Evolutionary conservation across 768 basidiomycete genomes (phyloP).

Genomic region (Hydnomerulius pinastri): DNA sequence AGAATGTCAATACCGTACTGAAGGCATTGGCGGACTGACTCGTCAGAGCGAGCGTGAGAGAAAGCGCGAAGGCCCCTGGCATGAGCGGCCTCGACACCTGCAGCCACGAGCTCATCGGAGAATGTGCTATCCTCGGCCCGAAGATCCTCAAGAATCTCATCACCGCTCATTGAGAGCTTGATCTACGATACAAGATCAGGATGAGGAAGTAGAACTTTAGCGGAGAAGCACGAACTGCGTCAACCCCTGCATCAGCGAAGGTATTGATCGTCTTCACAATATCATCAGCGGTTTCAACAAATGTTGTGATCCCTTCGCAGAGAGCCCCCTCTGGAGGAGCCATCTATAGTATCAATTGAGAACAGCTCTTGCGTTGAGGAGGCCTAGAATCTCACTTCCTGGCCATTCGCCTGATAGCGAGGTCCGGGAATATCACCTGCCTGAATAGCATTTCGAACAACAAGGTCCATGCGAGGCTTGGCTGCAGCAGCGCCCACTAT

Average conservation of each 20-base stretch:
- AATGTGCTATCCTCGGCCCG: constrained; percentile 39
- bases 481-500: constrained; percentile 39
- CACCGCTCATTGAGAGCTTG: constrained; percentile 40
- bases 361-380: too few relatives aligned
- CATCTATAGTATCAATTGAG: constrained; percentile 22
- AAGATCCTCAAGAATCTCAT: constrained; percentile 36
- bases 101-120: constrained; percentile 33
- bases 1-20: constrained; percentile 38
- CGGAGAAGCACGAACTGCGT: constrained; percentile 14
- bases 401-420: constrained; percentile 36
- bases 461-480: constrained; percentile 33
- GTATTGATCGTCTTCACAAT: constrained; percentile 25
- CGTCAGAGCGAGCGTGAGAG: constrained; percentile 38
- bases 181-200: constrained; percentile 15
- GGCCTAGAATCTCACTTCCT: constrained; percentile 26
- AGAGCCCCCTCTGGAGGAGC: constrained; percentile 34
- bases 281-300: constrained; percentile 31
- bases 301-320: constrained; percentile 34
- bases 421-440: constrained; percentile 37
- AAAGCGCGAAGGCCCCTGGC: constrained; percentile 38
- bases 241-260: constrained; percentile 26
- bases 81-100: constrained; percentile 38
- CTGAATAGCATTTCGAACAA: constrained; percentile 36
- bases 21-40: constrained; percentile 34
- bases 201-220: not conserved